Evolutionary conservation across 208 protist species (phyloP), one percentile per base, ranked within the genome.

Genomic region (Porcisia hertigi): DNA sequence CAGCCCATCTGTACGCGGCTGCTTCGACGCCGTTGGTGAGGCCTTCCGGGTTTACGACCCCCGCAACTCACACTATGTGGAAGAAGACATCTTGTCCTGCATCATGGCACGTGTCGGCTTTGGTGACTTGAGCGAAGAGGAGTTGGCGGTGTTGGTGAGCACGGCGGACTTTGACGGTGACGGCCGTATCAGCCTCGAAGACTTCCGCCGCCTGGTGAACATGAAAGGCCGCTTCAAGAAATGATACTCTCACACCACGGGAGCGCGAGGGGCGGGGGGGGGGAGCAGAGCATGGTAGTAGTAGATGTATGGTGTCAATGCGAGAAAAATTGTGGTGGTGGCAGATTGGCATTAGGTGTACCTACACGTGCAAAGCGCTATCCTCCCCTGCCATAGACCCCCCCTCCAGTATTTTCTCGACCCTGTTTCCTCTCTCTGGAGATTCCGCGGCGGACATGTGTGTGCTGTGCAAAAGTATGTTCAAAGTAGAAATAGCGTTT

Each of bases 101-200:
- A 94, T 98, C 66, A 97, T 98, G 94, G 83, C 86, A 1, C 87
- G 93, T 14, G 90, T 96, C 54, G 95, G 93, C 45, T 96, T 92
- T 41, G 94, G 92, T 0, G 90, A 97, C 49, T 85, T 98, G 49
- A 92, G 80, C 23, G 69, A 84, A 12, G 92, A 98, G 73, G 95
- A 98, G 70, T 62, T 98, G 73, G 75, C 85, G 53, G 76, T 98
- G 53, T 81, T 98, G 55, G 88, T 98, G 30, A 81, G 89, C 34
- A 96, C 95, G n/a, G 96, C 97, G 4, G 97, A 98, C 76, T 94
- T 97, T 54, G 96, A 98, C 76, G 86, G 87, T 20, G 96, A 98
- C 85, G 96, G 96, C 8, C 93, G 92, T 55, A 97, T 98, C 58
- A 94, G 84, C 43, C 75, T 98, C 0, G 88, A 97, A 30, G 96